Conservation (phyloP, 192 early-diverging fungal genomes). For the Rhizoclosmatium sp. region DNA sequence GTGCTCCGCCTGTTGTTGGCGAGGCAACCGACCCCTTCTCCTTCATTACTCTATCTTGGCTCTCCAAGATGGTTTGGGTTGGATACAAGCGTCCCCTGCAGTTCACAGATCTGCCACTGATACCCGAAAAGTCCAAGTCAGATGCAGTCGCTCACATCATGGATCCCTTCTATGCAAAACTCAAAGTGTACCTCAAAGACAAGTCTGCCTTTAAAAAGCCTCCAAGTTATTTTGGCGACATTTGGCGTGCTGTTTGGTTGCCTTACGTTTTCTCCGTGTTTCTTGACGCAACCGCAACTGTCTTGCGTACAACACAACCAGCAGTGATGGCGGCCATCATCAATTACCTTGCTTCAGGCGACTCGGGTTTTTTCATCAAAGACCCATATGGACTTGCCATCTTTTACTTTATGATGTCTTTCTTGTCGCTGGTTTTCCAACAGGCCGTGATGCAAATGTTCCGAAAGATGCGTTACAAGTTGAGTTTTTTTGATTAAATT, state of each 20-base stretch:
- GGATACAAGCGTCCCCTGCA: slow-evolving; percentile 10
- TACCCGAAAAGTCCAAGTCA: not conserved
- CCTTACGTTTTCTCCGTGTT: slow-evolving; percentile 9
- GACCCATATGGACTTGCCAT: slow-evolving; percentile 6
- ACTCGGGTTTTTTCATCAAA: slow-evolving; percentile 14
- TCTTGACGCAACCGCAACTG: not conserved
- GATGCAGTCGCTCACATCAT: not conserved
- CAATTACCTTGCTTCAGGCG: not conserved
- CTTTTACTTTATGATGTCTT: slow-evolving; percentile 23
- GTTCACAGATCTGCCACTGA: slow-evolving; percentile 11
- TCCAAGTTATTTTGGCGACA: slow-evolving; percentile 7
- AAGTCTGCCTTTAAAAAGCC: not conserved
- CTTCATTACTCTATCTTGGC: slow-evolving; percentile 22
- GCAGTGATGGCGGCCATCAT: slow-evolving; percentile 24
- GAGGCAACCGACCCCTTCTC: slow-evolving; percentile 17
- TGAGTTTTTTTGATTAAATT: no score
- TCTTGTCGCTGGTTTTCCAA: slow-evolving; percentile 10
- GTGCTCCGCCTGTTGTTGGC: not conserved
- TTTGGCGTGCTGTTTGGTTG: slow-evolving; percentile 13
- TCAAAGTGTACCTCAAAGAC: not conserved
- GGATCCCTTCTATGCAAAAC: not conserved
- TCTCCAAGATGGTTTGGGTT: slow-evolving; percentile 1
- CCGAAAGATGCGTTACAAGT: slow-evolving; percentile 19
- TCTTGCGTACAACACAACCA: slow-evolving; percentile 12
- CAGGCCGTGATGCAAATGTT: slow-evolving; percentile 29